Evolutionary conservation across 2,329 filamentous ascomycete genomes (phyloP).

Genomic region (Claviceps maximensis): DNA sequence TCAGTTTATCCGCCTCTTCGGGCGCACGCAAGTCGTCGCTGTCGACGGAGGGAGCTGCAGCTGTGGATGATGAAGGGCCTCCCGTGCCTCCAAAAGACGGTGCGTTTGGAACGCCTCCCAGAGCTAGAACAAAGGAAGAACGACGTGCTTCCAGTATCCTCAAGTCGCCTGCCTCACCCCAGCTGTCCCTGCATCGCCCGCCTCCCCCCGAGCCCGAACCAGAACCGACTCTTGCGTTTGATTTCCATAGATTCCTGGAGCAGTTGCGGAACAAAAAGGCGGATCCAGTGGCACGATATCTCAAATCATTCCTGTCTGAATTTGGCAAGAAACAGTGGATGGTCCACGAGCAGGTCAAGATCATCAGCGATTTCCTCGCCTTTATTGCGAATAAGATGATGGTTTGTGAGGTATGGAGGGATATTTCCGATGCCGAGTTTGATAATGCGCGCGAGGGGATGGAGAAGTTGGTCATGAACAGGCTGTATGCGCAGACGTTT

Average conservation of each 20-base stretch:
- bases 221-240: conserved; percentile 79
- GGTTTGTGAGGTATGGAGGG: conserved; percentile 89
- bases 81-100: conserved; percentile 49
- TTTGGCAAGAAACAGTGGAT: conserved; percentile 98
- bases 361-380: conserved; percentile 87
- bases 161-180: conserved; percentile 30
- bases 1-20: conserved; percentile 27
- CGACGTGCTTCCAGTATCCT: conserved; percentile 15
- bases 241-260: conserved; percentile 94
- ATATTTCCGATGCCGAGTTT: conserved; percentile 91
- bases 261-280: conserved; percentile 92
- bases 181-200: conserved; percentile 42
- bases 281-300: conserved; percentile 91
- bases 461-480: conserved; percentile 99
- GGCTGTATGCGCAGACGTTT: conserved; percentile 90
- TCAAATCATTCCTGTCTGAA: conserved; percentile 86
- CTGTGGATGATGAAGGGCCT: conserved; percentile 34
- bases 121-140: conserved; percentile 22
- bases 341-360: conserved; percentile 99
- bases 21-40: conserved; percentile 23
- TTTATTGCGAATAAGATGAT: conserved; percentile 99
- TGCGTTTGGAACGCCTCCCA: conserved; percentile 26
- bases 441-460: conserved; percentile 97
- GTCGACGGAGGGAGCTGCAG: conserved; percentile 22
- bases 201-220: conserved; percentile 63